Base-by-base conservation (phyloP, 2,329 filamentous ascomycete genomes). In the Elsinoe arachidis region DNA sequence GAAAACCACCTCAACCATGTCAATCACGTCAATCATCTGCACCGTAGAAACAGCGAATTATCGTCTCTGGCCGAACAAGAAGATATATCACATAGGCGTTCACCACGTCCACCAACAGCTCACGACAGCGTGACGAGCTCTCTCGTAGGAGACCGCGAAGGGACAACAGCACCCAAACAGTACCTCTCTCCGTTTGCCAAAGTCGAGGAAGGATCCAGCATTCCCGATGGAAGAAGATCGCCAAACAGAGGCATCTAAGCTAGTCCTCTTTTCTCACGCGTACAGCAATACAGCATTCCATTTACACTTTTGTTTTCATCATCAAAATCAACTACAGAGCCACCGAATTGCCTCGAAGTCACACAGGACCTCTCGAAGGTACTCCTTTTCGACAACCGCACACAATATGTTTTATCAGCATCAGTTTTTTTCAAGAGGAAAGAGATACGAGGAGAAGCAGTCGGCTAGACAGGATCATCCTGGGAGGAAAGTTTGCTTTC, bases 61-160 rank as follows among this genome's bases (percentile, higher is more conserved):
- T 56, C 54, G 9, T 56, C 54, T 11, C 19, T 46, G 5, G 43
- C 38, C 33, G 54, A 56, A 47, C 41, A 34, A 7, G 54, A 56
- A 37, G 54, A 56, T 34, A 30, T 43, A 23, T 23, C 15, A 6
- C 39, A 56, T 14, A 35, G 54, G 30, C 54, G 54, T 14, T 56
- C 54, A n/a, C 54, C 54, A 14, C 54, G 54, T 17, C 54, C 54
- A 23, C 54, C 54, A n/a, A 56, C 54, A 26, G 54, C 54, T 46
- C 54, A 56, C 54, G 54, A 56, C 41, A 56, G 54, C 23, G 54
- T 56, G 54, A 37, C 54, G 14, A 56, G 54, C 43, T 56, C 54
- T 46, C 54, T 56, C 38, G 19, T 41, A 5, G 54, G 54, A 38
- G 54, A 56, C 30, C 54, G 54, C 54, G 54, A 56, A 26, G 38